Evolutionary conservation across 257 asterid species (phyloP).

Genomic region (Rehmannia glutinosa): DNA sequence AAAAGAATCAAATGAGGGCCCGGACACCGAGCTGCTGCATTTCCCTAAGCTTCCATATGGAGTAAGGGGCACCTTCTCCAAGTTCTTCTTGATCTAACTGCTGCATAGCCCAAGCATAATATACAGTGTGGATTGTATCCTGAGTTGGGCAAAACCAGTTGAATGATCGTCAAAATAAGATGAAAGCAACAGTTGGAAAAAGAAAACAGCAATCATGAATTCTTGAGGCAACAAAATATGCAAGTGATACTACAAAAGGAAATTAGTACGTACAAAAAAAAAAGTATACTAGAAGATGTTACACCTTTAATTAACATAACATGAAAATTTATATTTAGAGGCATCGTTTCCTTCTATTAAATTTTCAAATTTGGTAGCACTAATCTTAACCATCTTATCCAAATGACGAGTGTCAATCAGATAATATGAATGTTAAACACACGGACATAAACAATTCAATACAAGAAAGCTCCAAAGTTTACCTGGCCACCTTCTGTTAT

Average conservation of each 20-base stretch:
- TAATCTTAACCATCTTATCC: too few species aligned
- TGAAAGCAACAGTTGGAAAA: not conserved
- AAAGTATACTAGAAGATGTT: too few species aligned
- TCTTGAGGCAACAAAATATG: not conserved
- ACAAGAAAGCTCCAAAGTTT: not conserved
- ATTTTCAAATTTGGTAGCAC: too few species aligned
- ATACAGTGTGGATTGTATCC: conserved; percentile 93
- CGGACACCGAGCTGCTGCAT: conserved; percentile 85
- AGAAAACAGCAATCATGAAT: not conserved
- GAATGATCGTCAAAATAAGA: not conserved
- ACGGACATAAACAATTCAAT: not conserved
- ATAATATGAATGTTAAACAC: too few species aligned
- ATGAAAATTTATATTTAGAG: too few species aligned
- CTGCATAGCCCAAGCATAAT: conserved; percentile 98
- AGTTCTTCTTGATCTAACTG: conserved; percentile 75
- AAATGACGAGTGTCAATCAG: too few species aligned
- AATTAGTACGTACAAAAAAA: too few species aligned
- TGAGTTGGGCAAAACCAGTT: conserved; percentile 13
- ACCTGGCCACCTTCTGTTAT: conserved; percentile 95
- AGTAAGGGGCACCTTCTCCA: conserved; percentile 60
- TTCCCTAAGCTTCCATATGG: conserved; percentile 93
- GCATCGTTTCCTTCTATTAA: too few species aligned
- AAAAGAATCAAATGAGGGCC: conserved; percentile 61
- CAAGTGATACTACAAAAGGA: too few species aligned
- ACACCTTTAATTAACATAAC: too few species aligned